phyloP scores from a whole-genome alignment of 2,329 filamentous ascomycete species.

The Apiospora arundinis region DNA sequence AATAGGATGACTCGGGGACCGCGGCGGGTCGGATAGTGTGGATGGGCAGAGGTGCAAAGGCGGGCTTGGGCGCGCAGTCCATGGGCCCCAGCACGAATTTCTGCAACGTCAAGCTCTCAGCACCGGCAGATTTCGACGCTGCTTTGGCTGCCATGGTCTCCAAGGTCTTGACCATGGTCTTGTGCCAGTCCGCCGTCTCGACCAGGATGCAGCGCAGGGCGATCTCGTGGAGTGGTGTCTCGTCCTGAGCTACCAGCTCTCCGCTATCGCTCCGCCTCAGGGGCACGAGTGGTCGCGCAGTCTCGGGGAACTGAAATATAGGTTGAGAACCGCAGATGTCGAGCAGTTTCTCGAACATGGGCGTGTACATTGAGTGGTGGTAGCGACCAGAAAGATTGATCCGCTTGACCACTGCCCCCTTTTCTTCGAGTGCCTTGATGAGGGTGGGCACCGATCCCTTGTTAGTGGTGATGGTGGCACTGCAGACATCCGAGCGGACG shows the following conservation, averaged over 20 bases:
- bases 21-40: neutral
- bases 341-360: neutral
- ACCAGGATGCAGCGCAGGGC: constrained; percentile 11
- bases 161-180: neutral
- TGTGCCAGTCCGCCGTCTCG: constrained; percentile 12
- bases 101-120: neutral
- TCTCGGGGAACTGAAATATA: neutral
- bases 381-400: constrained; percentile 9
- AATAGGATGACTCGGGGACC: neutral
- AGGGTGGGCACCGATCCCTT: neutral
- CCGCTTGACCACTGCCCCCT: neutral
- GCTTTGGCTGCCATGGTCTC: neutral
- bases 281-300: neutral
- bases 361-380: neutral
- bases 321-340: neutral
- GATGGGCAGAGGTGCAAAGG: neutral
- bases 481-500: constrained; percentile 7
- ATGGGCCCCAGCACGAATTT: neutral
- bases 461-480: neutral
- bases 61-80: constrained; percentile 3
- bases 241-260: neutral
- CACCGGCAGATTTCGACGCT: neutral
- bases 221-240: neutral
- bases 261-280: constrained; percentile 9
- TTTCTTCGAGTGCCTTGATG: neutral